Base-by-base conservation (phyloP, 371 early-diverging fungal species). In the Lichtheimia ornata region DNA sequence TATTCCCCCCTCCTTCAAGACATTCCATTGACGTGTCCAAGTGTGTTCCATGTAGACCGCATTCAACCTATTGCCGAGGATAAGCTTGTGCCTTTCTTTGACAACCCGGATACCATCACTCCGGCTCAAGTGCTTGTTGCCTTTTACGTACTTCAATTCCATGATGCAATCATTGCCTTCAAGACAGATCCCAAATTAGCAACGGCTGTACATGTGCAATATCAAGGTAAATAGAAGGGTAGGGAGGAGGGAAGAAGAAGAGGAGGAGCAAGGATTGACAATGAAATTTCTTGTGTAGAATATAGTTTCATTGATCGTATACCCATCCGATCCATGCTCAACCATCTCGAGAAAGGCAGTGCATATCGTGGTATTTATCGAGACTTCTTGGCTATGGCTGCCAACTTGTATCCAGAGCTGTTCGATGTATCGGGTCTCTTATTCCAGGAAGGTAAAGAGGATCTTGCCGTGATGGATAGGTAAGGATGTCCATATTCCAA, bases 331-430 rank as follows among this genome's bases (percentile, higher is more conserved):
- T 61, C 62, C 12, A 71, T 83, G 5, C 56, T 83, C 15, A 72
- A 69, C 25, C 67, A 75, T 60, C 68, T 74, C 5, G 81, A 83
- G 47, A 41, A 63, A 12, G 67, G 67, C 17, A 47, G 58, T 4
- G 76, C 70, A 7, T 83, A 79, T 42, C 64, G 63, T 40, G 62
- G 69, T 2, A 76, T 83, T 2, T 81, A 77, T 58, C 66, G 77
- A 14, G 79, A 83, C 59, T 50, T 83, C 18, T 40, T 79, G 4
- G 68, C 72, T 7, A 57, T 77, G 7, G 67, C 76, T 4, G 81
- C 81, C 44, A 75, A 73, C 28, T 44, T 76, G 55, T 80, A 67
- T 55, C 83, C 83, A 7, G 81, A 83, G 50, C 58, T 81, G n/a
- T 80, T 83, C 59, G 81, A 83, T 50, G 71, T 83, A 22, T 65